Conservation (phyloP, 495 filamentous ascomycete species). For the Amphirosellinia nigrospora region DNA sequence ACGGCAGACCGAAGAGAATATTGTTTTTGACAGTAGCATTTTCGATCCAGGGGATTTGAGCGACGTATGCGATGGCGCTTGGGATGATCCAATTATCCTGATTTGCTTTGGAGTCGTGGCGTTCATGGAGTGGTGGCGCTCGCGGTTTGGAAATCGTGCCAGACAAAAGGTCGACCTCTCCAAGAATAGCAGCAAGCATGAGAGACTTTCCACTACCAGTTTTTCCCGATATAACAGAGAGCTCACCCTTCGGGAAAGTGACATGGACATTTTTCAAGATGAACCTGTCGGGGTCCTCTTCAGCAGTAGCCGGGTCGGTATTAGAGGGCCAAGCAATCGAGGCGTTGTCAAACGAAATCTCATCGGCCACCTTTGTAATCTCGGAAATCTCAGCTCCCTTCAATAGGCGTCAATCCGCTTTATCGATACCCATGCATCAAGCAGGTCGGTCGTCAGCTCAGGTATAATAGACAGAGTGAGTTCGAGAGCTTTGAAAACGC, state of each 20-base stretch:
- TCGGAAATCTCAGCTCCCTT: constrained; percentile 66
- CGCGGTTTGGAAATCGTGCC: constrained; percentile 60
- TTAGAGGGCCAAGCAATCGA: constrained; percentile 79
- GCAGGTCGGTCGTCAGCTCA: constrained; percentile 69
- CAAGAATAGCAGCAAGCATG: constrained; percentile 67
- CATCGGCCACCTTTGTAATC: constrained; percentile 60
- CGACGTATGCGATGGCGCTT: constrained; percentile 73
- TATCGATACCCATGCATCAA: constrained; percentile 77
- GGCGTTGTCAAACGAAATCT: constrained; percentile 70
- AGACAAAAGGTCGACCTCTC: constrained; percentile 64
- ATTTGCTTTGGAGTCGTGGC: constrained; percentile 63
- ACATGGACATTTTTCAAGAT: constrained; percentile 67
- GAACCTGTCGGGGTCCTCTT: constrained; percentile 62
- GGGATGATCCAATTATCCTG: constrained; percentile 74
- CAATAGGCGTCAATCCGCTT: constrained; percentile 77
- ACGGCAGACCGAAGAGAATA: constrained; percentile 76
- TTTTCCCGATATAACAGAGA: constrained; percentile 74
- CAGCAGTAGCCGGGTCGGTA: constrained; percentile 40
- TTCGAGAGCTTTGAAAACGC: constrained; percentile 76
- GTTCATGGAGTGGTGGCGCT: constrained; percentile 49
- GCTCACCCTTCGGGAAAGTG: constrained; percentile 67
- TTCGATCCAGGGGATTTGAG: constrained; percentile 87
- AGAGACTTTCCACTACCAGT: constrained; percentile 74
- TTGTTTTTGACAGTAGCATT: constrained; percentile 79
- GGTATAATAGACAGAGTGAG: constrained; percentile 72